These are phyloP conservation scores for Myxozyma udenii DNA, from an alignment of 805 yeast genomes.

Conservation along the genomic window DNA sequence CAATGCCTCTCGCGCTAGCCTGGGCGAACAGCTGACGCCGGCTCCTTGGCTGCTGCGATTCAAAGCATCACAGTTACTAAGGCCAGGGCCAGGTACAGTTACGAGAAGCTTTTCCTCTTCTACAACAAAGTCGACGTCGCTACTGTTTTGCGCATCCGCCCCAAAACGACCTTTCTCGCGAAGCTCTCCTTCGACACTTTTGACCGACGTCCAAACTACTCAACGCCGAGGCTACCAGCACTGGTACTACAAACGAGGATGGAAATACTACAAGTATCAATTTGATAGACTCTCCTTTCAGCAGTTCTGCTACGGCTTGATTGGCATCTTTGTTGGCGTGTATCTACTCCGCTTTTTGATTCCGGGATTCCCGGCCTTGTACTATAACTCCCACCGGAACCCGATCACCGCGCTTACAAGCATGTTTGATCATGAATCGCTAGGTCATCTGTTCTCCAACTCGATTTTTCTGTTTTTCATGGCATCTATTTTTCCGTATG, in stretches of 20 bases:
- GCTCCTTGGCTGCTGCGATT: too few species aligned
- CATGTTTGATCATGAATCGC: conserved; percentile 13
- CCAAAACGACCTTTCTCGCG: too few species aligned
- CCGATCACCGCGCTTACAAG: conserved; percentile 7
- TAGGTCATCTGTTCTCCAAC: conserved; percentile 17
- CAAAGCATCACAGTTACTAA: too few species aligned
- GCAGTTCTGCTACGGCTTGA: conserved; percentile 10
- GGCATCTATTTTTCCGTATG: conserved; percentile 14
- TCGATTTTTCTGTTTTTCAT: conserved; percentile 9
- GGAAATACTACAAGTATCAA: conserved; percentile 7
- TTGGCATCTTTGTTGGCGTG: conserved; percentile 13
- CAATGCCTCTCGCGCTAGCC: too few species aligned
- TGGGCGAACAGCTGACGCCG: too few species aligned
- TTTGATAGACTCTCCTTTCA: conserved; percentile 10
- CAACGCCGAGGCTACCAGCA: too few species aligned
- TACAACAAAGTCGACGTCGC: too few species aligned
- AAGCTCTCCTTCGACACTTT: too few species aligned
- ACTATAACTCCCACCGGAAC: neutral
- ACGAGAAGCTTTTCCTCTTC: too few species aligned
- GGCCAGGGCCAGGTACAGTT: too few species aligned
- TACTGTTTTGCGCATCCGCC: too few species aligned
- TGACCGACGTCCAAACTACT: too few species aligned
- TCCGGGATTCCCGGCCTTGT: conserved; percentile 19
- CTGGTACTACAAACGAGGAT: conserved; percentile 15
- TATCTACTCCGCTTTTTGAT: conserved; percentile 11